These are phyloP conservation scores for Lipomyces anomalus DNA, from an alignment of 805 yeast species.

Conservation along the genomic window DNA sequence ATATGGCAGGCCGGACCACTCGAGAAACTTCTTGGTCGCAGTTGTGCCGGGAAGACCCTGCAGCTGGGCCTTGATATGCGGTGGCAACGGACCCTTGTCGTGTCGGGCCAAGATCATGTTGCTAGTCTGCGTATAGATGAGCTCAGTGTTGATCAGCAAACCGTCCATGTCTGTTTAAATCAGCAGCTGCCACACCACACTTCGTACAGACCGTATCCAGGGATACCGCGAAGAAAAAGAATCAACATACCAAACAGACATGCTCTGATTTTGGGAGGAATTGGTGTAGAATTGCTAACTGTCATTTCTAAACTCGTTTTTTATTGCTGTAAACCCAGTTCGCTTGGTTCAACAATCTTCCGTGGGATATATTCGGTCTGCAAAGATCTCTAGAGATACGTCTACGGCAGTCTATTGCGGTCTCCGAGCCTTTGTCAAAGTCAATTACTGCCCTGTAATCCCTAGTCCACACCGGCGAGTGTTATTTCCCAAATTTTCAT, in stretches of 20 bases:
- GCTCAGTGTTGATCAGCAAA: constrained; percentile 84
- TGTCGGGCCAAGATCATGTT: constrained; percentile 59
- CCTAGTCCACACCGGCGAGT: too few relatives aligned
- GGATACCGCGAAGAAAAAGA: constrained; percentile 16
- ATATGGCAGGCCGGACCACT: constrained; percentile 60
- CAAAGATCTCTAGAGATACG: too few relatives aligned
- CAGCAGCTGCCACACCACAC: neutral
- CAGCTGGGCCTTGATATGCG: constrained; percentile 81
- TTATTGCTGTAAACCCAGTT: too few relatives aligned
- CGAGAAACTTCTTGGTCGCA: constrained; percentile 43
- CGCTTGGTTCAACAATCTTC: neutral
- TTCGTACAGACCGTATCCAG: neutral
- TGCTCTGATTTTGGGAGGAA: constrained; percentile 45
- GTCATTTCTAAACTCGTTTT: too few relatives aligned
- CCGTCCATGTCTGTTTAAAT: constrained; percentile 83
- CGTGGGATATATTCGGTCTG: too few relatives aligned
- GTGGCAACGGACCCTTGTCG: constrained; percentile 74
- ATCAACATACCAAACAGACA: constrained; percentile 58
- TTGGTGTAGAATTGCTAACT: too few relatives aligned
- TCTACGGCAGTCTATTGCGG: too few relatives aligned
- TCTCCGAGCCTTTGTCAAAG: too few relatives aligned
- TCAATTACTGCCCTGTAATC: too few relatives aligned
- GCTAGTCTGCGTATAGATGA: constrained; percentile 75
- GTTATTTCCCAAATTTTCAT: too few relatives aligned
- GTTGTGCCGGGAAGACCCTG: constrained; percentile 90